Evolutionary conservation across 768 basidiomycete species (phyloP).

Genomic region (Suillus decipiens): DNA sequence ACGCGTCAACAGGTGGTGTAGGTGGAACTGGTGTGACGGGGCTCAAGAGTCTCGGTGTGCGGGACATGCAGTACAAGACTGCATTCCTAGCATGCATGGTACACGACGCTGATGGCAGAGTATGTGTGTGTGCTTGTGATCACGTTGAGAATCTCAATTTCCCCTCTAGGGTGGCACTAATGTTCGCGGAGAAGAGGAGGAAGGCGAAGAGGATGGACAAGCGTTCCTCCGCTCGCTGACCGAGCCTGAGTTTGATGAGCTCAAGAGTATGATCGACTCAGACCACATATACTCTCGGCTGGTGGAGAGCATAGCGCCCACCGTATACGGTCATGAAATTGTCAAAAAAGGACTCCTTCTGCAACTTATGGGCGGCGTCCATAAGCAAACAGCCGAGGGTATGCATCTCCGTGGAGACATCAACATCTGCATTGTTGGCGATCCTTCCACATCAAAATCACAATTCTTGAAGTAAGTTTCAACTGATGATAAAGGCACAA

Average conservation of each 20-base stretch:
- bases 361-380: slow-evolving; percentile 98
- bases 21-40: slow-evolving; percentile 89
- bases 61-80: slow-evolving; percentile 97
- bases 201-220: slow-evolving; percentile 74
- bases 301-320: slow-evolving; percentile 94
- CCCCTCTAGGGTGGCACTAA: slow-evolving; percentile 72
- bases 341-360: slow-evolving; percentile 97
- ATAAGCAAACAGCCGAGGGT: slow-evolving; percentile 94
- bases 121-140: slow-evolving; percentile 41
- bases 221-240: slow-evolving; percentile 89
- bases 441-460: slow-evolving; percentile 96
- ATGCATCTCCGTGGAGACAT: slow-evolving; percentile 99
- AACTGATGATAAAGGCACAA: neutral
- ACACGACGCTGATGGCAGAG: slow-evolving; percentile 84
- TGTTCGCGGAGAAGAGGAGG: slow-evolving; percentile 86
- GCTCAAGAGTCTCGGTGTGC: slow-evolving; percentile 89
- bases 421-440: slow-evolving; percentile 97
- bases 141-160: neutral
- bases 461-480: slow-evolving; percentile 91
- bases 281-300: slow-evolving; percentile 94
- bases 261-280: slow-evolving; percentile 90
- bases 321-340: slow-evolving; percentile 98
- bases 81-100: slow-evolving; percentile 99
- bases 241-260: slow-evolving; percentile 92
- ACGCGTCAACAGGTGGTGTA: slow-evolving; percentile 59